Conservation (phyloP, 139 green algal genomes). For the Closterium sp. region DNA sequence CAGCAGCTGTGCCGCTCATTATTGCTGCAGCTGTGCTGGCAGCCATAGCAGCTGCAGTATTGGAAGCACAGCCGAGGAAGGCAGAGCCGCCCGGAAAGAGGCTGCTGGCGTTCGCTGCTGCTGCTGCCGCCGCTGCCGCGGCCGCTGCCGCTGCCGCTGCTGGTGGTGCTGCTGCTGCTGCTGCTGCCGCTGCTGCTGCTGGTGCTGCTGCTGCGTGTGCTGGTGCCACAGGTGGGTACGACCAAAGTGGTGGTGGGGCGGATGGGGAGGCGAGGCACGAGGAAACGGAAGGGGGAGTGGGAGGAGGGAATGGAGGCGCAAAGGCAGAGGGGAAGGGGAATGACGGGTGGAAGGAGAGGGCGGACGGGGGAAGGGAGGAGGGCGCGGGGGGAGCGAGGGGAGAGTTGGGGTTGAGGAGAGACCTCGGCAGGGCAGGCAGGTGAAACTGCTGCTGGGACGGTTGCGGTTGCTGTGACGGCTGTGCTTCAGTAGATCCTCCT, state of each 20-base stretch:
- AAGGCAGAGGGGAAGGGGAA: not conserved
- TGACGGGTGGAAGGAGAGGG: not conserved
- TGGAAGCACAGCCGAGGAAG: not conserved
- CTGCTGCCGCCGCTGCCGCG: not conserved
- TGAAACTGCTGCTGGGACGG: not conserved
- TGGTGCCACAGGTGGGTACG: not conserved
- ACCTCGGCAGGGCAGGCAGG: not conserved
- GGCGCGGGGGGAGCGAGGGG: not conserved
- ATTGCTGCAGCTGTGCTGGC: not conserved
- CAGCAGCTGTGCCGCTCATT: not conserved
- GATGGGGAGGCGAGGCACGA: not conserved
- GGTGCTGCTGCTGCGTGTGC: not conserved
- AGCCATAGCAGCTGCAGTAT: not conserved
- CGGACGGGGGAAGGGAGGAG: not conserved
- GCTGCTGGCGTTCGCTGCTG: not conserved
- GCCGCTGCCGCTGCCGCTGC: not conserved
- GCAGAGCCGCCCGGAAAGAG: not conserved
- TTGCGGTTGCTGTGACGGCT: not conserved
- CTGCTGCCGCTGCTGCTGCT: not conserved
- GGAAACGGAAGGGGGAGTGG: not conserved
- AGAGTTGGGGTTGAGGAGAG: not conserved
- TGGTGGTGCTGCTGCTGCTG: not conserved
- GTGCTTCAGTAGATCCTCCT: no score
- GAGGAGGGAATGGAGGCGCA: not conserved
- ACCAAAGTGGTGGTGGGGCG: not conserved